Evolutionary conservation across 805 yeast genomes (phyloP), one percentile per base, ranked within the genome.

Genomic region (Kodamaea leandrae): DNA sequence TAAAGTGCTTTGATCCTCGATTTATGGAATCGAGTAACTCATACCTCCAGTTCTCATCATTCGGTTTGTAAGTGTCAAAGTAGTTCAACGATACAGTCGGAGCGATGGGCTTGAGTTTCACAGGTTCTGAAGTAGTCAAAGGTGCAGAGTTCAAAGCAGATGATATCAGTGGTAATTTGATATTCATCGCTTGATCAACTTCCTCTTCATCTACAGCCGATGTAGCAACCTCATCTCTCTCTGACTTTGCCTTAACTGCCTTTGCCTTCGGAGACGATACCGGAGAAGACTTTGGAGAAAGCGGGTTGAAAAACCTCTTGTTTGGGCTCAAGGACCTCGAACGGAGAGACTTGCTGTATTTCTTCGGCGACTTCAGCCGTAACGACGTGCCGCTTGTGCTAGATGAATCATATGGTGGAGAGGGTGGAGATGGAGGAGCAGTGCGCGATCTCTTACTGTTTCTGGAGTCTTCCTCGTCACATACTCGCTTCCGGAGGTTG

Each of bases 381-480:
- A 24, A 27, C 4, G 32, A 21, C 10, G 32, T 18, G 20, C 26
- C 36, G 21, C 10, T 32, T 33, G 16, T 14, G 15, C 17, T 39
- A n/a, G n/a, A 10, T 6, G 37, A 13, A 15, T 46, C 52, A 37
- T 42, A 39, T 6, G 50, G 50, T 4, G 49, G 50, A 18, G 47
- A 52, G n/a, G 66, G 70, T 8, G 68, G 66, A 13, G 72, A 67
- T 9, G 76, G 72, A 24, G 76, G 76, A 3, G 76, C 75, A 7
- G 76, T 70, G 51, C 67, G 60, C n/a, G 73, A 60, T 37, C 72
- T 56, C 50, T 72, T 71, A 37, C 36, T 28, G 35, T 39, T 23
- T 21, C 32, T 32, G 34, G 6, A 2, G 13, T 38, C 41, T 19
- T 13, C 17, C 8, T 26, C 70, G 41, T 58, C 54, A 39, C 53